Conservation (phyloP, 371 early-diverging fungal species). For the Batkoa obscura region DNA sequence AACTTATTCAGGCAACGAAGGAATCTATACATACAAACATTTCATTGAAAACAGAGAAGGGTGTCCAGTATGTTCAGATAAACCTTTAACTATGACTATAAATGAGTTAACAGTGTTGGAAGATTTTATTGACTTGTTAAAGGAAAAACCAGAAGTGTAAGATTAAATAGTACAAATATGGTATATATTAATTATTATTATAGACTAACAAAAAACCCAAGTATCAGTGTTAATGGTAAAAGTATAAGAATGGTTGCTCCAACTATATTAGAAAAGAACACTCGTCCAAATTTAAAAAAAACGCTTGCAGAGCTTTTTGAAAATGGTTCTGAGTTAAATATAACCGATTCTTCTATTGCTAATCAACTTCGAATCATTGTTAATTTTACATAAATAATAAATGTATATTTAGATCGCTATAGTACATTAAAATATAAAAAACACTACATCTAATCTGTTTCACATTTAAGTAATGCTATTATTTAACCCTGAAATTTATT, state of each 20-base stretch:
- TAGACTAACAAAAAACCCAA: constrained; percentile 63
- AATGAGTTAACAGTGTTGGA: constrained; percentile 24
- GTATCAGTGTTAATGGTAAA: constrained; percentile 29
- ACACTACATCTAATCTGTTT: too few relatives aligned
- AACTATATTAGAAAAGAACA: constrained; percentile 36
- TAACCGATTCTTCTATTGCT: constrained; percentile 57
- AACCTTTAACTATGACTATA: constrained; percentile 19
- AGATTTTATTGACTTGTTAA: constrained; percentile 51
- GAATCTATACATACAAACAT: constrained; percentile 82
- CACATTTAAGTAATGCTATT: neutral
- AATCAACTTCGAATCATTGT: constrained; percentile 26
- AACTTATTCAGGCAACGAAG: constrained; percentile 84
- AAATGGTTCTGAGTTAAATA: constrained; percentile 37
- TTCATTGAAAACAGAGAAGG: constrained; percentile 60
- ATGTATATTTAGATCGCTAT: too few relatives aligned
- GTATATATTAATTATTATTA: neutral
- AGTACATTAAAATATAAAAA: too few relatives aligned
- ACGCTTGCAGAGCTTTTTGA: constrained; percentile 35
- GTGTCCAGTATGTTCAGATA: constrained; percentile 78
- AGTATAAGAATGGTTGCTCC: constrained; percentile 72
- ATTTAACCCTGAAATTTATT: neutral
- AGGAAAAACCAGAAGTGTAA: constrained; percentile 52
- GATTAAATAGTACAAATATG: constrained; percentile 6
- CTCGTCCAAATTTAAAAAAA: constrained; percentile 49
- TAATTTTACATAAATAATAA: constrained; percentile 7